These are phyloP conservation scores for Pestalotiopsis sp. DNA, from an alignment of 2,329 filamentous ascomycete genomes.

Conservation along the genomic window DNA sequence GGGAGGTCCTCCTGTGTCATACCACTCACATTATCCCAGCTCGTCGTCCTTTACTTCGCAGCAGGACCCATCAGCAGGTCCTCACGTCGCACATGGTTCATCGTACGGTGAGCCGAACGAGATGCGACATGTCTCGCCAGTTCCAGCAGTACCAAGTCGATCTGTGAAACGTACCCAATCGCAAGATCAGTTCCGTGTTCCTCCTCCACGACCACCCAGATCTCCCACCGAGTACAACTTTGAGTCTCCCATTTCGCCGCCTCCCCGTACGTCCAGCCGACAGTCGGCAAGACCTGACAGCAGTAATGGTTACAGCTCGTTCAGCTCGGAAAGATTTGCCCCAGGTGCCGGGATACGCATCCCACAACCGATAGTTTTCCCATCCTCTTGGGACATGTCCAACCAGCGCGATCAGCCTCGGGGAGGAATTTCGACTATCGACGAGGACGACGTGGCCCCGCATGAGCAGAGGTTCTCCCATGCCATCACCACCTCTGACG, in stretches of 20 bases:
- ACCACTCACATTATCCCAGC: slow-evolving; percentile 46
- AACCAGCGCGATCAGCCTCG: slow-evolving; percentile 29
- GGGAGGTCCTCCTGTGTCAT: slow-evolving; percentile 23
- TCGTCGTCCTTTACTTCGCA: slow-evolving; percentile 38
- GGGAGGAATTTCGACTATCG: neutral
- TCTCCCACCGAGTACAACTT: slow-evolving; percentile 43
- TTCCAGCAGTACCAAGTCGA: slow-evolving; percentile 35
- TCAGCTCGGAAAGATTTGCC: slow-evolving; percentile 7
- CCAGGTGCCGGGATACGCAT: slow-evolving; percentile 10
- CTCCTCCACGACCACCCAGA: slow-evolving; percentile 53
- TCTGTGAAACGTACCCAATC: slow-evolving; percentile 48
- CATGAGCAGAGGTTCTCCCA: slow-evolving; percentile 32
- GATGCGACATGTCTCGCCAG: slow-evolving; percentile 27
- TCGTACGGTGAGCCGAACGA: slow-evolving; percentile 10
- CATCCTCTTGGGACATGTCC: slow-evolving; percentile 21
- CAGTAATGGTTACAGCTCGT: neutral
- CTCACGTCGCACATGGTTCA: slow-evolving; percentile 20
- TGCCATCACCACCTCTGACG: slow-evolving; percentile 45
- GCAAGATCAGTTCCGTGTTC: slow-evolving; percentile 50
- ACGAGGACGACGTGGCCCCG: neutral
- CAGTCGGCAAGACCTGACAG: slow-evolving; percentile 38
- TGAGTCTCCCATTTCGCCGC: slow-evolving; percentile 48
- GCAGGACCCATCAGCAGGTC: slow-evolving; percentile 24
- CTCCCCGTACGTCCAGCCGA: slow-evolving; percentile 58
- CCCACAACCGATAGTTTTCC: slow-evolving; percentile 19